Conservation (phyloP, 768 basidiomycete species). For the Obba rivulosa region DNA sequence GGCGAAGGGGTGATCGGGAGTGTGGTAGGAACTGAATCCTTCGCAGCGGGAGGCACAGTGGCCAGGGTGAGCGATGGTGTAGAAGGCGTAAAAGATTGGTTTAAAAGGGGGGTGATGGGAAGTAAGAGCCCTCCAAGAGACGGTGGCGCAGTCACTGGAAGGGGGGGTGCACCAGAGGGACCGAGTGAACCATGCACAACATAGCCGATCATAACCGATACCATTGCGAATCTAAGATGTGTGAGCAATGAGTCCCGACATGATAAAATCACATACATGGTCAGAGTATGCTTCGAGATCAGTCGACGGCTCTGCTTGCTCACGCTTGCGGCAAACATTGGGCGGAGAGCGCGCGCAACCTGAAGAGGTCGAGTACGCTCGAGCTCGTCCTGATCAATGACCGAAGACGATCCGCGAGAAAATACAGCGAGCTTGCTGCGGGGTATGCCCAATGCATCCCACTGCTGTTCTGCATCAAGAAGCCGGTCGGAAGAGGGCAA, state of each 20-base stretch:
- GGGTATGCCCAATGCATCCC: slow-evolving; percentile 24
- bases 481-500: slow-evolving; percentile 18
- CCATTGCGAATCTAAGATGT: slow-evolving; percentile 53
- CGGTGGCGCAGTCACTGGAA: not conserved
- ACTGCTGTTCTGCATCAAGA: slow-evolving; percentile 27
- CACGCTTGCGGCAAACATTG: slow-evolving; percentile 30
- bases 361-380: slow-evolving; percentile 35
- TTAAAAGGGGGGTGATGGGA: slow-evolving; percentile 3
- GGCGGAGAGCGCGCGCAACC: slow-evolving; percentile 41
- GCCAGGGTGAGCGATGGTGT: slow-evolving; percentile 7
- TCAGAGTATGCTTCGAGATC: slow-evolving; percentile 53
- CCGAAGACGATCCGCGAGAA: slow-evolving; percentile 19
- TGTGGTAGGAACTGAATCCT: slow-evolving; percentile 30
- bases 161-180: slow-evolving; percentile 10
- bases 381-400: slow-evolving; percentile 47
- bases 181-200: slow-evolving; percentile 44
- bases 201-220: slow-evolving; percentile 63
- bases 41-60: slow-evolving; percentile 16
- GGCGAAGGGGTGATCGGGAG: slow-evolving; percentile 22
- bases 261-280: slow-evolving; percentile 46
- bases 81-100: slow-evolving; percentile 13
- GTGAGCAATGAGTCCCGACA: slow-evolving; percentile 2
- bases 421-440: slow-evolving; percentile 15
- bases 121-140: slow-evolving; percentile 3
- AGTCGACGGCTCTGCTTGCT: slow-evolving; percentile 36